Evolutionary conservation across 371 early-diverging fungal species (phyloP).

Genomic region (Mortierella sp.): DNA sequence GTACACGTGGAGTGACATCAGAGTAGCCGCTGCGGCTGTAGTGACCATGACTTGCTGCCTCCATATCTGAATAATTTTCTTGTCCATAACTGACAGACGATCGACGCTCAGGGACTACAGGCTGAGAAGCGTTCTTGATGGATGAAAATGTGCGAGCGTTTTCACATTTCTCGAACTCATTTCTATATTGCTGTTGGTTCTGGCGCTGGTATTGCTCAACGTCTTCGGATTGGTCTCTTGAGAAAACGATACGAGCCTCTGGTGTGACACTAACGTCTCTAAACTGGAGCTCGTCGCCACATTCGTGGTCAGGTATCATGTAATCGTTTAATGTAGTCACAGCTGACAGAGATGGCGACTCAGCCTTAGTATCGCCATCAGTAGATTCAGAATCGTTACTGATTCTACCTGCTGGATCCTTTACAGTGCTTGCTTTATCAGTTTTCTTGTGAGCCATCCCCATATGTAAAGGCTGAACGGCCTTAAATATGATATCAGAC

Average conservation of each 20-base stretch:
- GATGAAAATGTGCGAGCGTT: background rate
- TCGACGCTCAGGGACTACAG: background rate
- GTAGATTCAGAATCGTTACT: background rate
- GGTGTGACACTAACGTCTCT: background rate
- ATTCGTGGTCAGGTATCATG: background rate
- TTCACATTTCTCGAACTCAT: background rate
- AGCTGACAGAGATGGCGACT: background rate
- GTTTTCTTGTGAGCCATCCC: background rate
- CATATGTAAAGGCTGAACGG: background rate
- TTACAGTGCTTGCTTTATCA: background rate
- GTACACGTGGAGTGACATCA: background rate
- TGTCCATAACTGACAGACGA: background rate
- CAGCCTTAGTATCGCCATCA: background rate
- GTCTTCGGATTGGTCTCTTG: background rate
- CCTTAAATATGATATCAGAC: conserved; percentile 39
- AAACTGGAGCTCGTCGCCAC: background rate
- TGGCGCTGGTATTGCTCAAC: background rate
- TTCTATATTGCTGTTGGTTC: background rate
- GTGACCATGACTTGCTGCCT: background rate
- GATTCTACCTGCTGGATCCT: background rate
- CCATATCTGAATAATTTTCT: background rate
- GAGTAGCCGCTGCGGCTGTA: background rate
- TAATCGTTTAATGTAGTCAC: background rate
- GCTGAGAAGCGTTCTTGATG: background rate
- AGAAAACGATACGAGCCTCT: background rate